Evolutionary conservation across 2,329 filamentous ascomycete genomes (phyloP).

Genomic region (Basipetospora sp.): DNA sequence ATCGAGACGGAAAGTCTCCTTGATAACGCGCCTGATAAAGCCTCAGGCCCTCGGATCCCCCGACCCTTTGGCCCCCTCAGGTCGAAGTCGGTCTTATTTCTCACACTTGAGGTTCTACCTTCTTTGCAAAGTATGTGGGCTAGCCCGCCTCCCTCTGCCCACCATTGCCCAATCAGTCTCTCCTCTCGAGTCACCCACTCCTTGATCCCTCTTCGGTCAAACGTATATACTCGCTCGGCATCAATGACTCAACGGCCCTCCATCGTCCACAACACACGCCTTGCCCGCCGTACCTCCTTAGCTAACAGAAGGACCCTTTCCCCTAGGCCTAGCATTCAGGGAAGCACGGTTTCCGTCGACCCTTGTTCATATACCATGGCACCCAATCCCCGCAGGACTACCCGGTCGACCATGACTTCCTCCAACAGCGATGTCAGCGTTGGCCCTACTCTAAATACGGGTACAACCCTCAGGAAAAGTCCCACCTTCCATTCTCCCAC

Average conservation of each 20-base stretch:
- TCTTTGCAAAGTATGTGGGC: constrained; percentile 7
- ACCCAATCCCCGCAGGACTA: constrained; percentile 23
- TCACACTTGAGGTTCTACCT: background rate
- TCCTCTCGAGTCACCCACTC: background rate
- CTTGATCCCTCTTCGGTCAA: too few relatives aligned
- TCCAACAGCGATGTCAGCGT: constrained; percentile 24
- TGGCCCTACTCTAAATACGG: constrained; percentile 36
- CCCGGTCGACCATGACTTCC: constrained; percentile 26
- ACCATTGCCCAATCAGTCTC: constrained; percentile 5
- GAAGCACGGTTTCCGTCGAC: constrained; percentile 18
- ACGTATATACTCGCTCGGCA: too few relatives aligned
- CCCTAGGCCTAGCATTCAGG: too few relatives aligned
- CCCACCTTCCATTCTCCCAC: constrained; percentile 49
- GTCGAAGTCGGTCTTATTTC: background rate
- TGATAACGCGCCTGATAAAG: background rate
- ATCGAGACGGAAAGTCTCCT: background rate
- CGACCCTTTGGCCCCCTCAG: background rate
- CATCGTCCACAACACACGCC: too few relatives aligned
- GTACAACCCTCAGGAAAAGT: constrained; percentile 51
- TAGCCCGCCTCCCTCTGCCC: too few relatives aligned
- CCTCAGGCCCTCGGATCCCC: background rate
- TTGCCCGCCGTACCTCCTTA: too few relatives aligned
- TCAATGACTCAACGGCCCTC: too few relatives aligned
- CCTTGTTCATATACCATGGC: constrained; percentile 28
- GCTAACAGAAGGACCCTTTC: too few relatives aligned